These are phyloP conservation scores for Fusarium solani-melongenae DNA, from an alignment of 2,329 filamentous ascomycete species.

Conservation along the genomic window DNA sequence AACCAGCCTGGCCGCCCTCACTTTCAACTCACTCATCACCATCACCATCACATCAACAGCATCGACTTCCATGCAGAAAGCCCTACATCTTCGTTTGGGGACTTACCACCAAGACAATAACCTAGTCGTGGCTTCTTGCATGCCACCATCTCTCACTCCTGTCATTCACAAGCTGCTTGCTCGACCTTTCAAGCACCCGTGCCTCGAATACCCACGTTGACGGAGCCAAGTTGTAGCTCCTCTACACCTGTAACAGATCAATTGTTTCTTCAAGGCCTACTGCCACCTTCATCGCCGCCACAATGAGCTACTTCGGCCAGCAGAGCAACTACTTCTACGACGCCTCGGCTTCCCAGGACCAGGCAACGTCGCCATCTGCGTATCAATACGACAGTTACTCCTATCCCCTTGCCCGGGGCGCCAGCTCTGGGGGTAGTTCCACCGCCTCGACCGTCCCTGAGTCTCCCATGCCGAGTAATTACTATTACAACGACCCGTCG, in stretches of 20 bases:
- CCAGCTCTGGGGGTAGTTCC: constrained; percentile 47
- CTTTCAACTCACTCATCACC: background rate
- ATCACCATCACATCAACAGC: constrained; percentile 11
- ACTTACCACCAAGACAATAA: constrained; percentile 33
- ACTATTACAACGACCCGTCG: constrained; percentile 30
- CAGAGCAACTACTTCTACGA: constrained; percentile 19
- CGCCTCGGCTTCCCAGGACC: constrained; percentile 32
- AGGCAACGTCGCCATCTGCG: constrained; percentile 29
- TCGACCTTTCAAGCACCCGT: constrained; percentile 29
- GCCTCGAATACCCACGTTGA: constrained; percentile 5
- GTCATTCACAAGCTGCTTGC: constrained; percentile 8
- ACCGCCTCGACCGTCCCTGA: constrained; percentile 40
- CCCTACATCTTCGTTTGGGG: constrained; percentile 20
- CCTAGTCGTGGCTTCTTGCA: constrained; percentile 27
- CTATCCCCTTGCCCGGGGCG: constrained; percentile 42
- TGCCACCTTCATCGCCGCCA: background rate
- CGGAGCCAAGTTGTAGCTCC: background rate
- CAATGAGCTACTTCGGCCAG: constrained; percentile 34
- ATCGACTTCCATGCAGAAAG: constrained; percentile 25
- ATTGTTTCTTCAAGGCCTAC: background rate
- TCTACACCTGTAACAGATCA: background rate
- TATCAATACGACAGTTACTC: constrained; percentile 39
- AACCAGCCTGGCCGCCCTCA: constrained; percentile 15
- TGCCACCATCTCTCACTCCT: constrained; percentile 2
- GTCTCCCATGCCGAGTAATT: constrained; percentile 39